These are phyloP conservation scores for Lizonia empirigonia DNA, from an alignment of 2,329 filamentous ascomycete species.

Conservation along the genomic window DNA sequence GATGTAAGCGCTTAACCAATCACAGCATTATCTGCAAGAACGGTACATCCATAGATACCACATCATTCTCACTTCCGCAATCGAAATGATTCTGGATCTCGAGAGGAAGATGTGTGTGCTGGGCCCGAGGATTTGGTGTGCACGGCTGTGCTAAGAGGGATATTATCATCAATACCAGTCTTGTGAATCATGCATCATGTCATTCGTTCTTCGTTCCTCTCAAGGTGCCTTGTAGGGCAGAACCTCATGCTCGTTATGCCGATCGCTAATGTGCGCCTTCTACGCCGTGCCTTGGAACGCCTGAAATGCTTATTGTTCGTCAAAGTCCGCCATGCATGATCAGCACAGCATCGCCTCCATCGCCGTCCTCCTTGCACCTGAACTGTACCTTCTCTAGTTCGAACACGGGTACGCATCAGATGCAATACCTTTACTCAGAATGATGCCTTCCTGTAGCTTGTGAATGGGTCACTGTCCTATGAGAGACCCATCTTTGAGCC, in stretches of 20 bases:
- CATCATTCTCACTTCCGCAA: too few relatives aligned
- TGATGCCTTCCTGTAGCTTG: neutral
- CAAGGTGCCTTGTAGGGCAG: neutral
- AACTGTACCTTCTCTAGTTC: neutral
- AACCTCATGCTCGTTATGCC: neutral
- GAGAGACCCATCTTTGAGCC: constrained; percentile 40
- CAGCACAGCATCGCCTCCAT: neutral
- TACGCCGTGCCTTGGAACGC: constrained; percentile 14
- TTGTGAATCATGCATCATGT: neutral
- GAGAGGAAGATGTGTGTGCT: neutral
- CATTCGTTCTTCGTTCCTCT: neutral
- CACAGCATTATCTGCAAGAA: too few relatives aligned
- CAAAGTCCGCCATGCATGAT: neutral
- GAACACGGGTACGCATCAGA: neutral
- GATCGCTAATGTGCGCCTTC: constrained; percentile 6
- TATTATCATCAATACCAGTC: neutral
- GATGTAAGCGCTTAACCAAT: too few relatives aligned
- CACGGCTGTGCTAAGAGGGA: neutral
- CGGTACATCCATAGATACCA: too few relatives aligned
- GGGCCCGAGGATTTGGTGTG: neutral
- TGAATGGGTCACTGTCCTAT: constrained; percentile 12
- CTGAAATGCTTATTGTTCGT: constrained; percentile 12
- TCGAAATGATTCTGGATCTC: neutral
- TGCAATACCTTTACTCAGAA: neutral
- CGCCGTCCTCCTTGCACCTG: neutral